Conservation (phyloP, 306 rosid species). For the Citrullus mucosospermus region DNA sequence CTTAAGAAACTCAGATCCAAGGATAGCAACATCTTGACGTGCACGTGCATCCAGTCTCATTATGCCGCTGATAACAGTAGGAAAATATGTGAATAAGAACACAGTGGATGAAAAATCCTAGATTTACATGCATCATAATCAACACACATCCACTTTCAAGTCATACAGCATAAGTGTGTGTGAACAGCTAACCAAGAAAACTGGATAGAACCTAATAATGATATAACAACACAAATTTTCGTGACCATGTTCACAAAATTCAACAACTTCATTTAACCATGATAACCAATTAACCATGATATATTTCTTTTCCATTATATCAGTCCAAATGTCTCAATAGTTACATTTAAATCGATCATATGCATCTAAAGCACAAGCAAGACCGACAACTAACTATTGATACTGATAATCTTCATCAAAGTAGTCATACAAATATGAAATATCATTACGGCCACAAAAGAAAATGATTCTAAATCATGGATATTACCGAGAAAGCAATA, state of each 20-base stretch:
- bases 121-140: not conserved
- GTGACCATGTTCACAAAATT: not conserved
- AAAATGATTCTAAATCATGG: not conserved
- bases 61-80: constrained; percentile 56
- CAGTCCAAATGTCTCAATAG: not conserved
- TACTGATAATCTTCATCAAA: not conserved
- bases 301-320: not conserved
- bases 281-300: not conserved
- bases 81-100: not conserved
- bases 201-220: not conserved
- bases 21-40: constrained; percentile 78
- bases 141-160: not conserved
- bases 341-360: not conserved
- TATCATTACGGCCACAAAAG: not conserved
- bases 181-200: not conserved
- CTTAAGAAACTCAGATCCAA: constrained; percentile 75
- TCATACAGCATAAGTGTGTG: not conserved
- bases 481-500: constrained; percentile 73
- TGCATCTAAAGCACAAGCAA: not conserved
- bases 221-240: not conserved
- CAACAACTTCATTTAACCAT: not conserved
- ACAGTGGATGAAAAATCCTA: constrained; percentile 16
- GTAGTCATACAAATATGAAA: not conserved
- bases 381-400: not conserved
- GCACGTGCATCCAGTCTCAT: constrained; percentile 82